Evolutionary conservation across 2,329 filamentous ascomycete genomes (phyloP).

Genomic region (Zymoseptoria tritici): DNA sequence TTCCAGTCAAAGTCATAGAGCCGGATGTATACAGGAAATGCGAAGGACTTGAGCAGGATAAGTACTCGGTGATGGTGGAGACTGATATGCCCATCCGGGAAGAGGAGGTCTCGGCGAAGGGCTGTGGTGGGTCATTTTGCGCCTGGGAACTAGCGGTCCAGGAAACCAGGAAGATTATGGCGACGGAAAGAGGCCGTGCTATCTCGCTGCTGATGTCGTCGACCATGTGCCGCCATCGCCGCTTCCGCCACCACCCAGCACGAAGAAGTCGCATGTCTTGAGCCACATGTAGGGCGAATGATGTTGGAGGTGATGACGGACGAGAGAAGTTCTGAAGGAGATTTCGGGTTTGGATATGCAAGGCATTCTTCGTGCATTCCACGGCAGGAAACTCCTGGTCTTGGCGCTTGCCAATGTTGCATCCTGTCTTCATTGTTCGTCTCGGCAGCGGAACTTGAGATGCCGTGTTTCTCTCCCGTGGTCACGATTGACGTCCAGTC

Average conservation of each 20-base stretch:
- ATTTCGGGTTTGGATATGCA: no score
- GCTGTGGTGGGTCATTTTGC: not conserved
- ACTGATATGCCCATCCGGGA: not conserved
- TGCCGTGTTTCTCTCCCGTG: no score
- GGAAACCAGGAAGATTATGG: not conserved
- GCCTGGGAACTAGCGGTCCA: not conserved
- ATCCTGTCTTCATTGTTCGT: no score
- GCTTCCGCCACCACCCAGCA: not conserved
- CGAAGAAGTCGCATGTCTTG: not conserved
- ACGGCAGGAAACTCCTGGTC: no score
- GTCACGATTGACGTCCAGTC: no score
- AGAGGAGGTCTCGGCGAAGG: not conserved
- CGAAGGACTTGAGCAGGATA: not conserved
- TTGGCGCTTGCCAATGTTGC: no score
- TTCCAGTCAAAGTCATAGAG: not conserved
- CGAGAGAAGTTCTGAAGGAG: not conserved
- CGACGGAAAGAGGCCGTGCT: not conserved
- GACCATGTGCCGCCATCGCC: not conserved
- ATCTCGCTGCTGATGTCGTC: not conserved
- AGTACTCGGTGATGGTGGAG: not conserved
- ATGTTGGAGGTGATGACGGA: not conserved
- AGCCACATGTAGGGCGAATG: not conserved
- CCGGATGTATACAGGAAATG: not conserved
- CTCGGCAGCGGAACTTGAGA: no score
- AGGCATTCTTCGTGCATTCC: no score